Evolutionary conservation across 169 alveolate genomes (phyloP).

Genomic region (Amoebophrya sp.): DNA sequence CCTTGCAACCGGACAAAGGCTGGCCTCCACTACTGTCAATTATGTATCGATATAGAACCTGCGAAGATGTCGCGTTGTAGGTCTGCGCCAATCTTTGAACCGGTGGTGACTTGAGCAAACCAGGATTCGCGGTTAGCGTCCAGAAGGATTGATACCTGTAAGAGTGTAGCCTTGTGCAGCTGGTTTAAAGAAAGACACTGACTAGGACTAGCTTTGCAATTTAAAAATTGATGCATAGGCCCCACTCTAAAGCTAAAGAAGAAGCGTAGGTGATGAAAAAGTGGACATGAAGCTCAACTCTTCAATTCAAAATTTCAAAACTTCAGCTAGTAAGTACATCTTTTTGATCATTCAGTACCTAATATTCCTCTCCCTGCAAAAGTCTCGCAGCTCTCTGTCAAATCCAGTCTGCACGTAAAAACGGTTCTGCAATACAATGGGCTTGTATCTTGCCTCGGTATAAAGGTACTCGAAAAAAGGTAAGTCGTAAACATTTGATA

Average conservation of each 20-base stretch:
- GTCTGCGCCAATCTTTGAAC: neutral
- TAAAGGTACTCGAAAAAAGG: neutral
- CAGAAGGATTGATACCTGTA: neutral
- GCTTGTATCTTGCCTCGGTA: neutral
- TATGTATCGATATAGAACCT: neutral
- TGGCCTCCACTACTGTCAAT: neutral
- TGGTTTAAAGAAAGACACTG: too few relatives aligned
- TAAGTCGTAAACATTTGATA: neutral
- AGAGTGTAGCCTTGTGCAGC: too few relatives aligned
- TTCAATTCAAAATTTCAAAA: too few relatives aligned
- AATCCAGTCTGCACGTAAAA: neutral
- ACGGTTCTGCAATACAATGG: conserved; percentile 18
- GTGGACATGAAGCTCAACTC: too few relatives aligned
- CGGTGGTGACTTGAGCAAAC: neutral
- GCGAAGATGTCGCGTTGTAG: neutral
- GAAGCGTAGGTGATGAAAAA: too few relatives aligned
- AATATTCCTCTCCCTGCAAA: neutral
- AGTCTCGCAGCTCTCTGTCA: neutral
- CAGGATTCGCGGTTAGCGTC: conserved; percentile 4
- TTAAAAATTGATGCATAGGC: too few relatives aligned
- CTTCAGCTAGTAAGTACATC: too few relatives aligned
- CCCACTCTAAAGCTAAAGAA: too few relatives aligned
- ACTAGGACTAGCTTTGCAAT: too few relatives aligned
- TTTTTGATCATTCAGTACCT: too few relatives aligned
- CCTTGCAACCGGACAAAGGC: neutral